Percentiles rank a stretch among this genome's conserved stretches.
Evolutionary conservation across 305 asterid species (phyloP).

Genomic region (Rubia balearica): DNA sequence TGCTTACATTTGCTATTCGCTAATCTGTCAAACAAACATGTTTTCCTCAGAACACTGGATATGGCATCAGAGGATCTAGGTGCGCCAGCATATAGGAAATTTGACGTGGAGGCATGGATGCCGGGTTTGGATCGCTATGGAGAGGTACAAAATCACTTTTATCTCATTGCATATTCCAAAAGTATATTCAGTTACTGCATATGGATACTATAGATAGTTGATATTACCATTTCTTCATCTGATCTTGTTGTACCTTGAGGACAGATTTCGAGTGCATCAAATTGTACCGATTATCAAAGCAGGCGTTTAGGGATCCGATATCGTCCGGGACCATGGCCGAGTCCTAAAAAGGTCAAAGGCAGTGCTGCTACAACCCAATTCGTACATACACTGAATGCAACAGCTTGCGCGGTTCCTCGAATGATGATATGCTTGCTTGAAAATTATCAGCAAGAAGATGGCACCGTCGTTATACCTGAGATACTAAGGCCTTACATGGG

Average conservation of each 20-base stretch:
- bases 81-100: conserved; percentile 96
- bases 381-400: conserved; percentile 88
- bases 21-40: neutral
- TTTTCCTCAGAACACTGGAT: conserved; percentile 61
- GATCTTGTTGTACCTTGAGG: conserved; percentile 12
- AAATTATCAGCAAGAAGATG: conserved; percentile 93
- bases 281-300: conserved; percentile 96
- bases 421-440: conserved; percentile 92
- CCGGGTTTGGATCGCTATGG: conserved; percentile 95
- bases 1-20: neutral
- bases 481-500: conserved; percentile 86
- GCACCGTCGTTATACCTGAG: conserved; percentile 68
- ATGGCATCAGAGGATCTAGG: conserved; percentile 96
- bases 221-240: conserved; percentile 1
- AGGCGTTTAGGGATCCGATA: conserved; percentile 77
- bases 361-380: conserved; percentile 52
- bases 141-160: conserved; percentile 46
- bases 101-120: conserved; percentile 98
- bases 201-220: neutral
- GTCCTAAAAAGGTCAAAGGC: conserved; percentile 61
- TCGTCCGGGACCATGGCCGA: conserved; percentile 50
- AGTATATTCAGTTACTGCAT: neutral
- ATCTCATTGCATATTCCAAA: neutral
- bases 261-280: conserved; percentile 98
- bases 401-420: conserved; percentile 94